Evolutionary conservation across 441 rosid genomes (phyloP).

Genomic region (Gossypium schwendimanii): DNA sequence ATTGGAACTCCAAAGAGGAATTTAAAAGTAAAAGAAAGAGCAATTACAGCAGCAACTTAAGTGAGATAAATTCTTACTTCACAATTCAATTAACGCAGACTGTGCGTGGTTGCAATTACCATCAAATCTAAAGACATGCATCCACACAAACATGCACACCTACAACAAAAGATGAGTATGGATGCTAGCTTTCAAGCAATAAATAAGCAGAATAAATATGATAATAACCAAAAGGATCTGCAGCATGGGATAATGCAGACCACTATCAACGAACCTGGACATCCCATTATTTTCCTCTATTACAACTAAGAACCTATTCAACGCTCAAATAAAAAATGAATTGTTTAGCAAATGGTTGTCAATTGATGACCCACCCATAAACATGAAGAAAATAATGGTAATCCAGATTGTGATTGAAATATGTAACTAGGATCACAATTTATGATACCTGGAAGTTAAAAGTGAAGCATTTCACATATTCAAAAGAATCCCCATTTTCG

Average conservation of each 20-base stretch:
- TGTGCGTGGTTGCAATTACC: background rate
- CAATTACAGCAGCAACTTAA: background rate
- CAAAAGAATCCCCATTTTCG: background rate
- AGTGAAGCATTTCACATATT: background rate
- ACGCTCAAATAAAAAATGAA: background rate
- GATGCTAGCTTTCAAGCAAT: background rate
- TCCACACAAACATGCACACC: background rate
- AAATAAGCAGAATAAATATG: background rate
- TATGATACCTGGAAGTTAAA: background rate
- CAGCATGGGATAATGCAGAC: background rate
- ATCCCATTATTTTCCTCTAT: background rate
- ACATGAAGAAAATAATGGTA: background rate
- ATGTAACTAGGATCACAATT: background rate
- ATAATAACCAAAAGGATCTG: background rate
- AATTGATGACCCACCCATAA: background rate
- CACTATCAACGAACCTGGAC: background rate
- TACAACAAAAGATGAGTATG: background rate
- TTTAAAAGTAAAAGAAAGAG: background rate
- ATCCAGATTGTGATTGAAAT: background rate
- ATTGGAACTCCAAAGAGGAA: background rate
- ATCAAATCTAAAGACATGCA: slow-evolving; percentile 4
- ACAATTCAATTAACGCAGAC: background rate
- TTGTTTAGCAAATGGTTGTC: background rate
- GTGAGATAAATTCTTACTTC: background rate
- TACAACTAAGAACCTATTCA: background rate